Evolutionary conservation across 192 early-diverging fungal genomes (phyloP).

Genomic region (Allomyces arbusculus): DNA sequence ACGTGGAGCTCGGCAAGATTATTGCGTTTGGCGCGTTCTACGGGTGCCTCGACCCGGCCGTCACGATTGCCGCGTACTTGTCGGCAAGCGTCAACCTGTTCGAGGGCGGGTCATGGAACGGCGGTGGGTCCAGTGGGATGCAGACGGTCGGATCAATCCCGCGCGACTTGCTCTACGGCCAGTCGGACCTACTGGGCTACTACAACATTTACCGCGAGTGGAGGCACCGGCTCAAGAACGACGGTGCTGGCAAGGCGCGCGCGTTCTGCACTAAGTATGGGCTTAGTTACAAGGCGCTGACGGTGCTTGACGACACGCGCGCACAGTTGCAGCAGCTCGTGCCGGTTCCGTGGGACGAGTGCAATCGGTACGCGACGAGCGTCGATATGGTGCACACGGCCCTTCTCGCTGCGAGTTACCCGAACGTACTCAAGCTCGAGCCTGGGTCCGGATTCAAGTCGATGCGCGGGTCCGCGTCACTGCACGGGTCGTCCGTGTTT

Average conservation of each 20-base stretch:
- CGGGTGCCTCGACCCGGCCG: conserved; percentile 45
- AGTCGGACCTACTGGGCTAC: neutral
- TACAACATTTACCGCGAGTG: conserved; percentile 10
- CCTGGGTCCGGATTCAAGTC: neutral
- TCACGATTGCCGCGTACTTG: conserved; percentile 39
- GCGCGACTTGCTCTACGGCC: conserved; percentile 1
- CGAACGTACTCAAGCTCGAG: neutral
- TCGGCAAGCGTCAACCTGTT: conserved; percentile 18
- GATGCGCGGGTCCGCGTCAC: neutral
- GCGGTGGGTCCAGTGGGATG: conserved; percentile 20
- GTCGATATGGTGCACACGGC: conserved; percentile 1
- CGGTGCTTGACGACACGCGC: conserved; percentile 35
- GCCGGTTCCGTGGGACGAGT: conserved; percentile 25
- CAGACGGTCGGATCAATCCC: conserved; percentile 8
- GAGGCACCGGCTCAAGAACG: conserved; percentile 28
- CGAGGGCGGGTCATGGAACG: conserved; percentile 25
- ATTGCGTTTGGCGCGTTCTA: conserved; percentile 51
- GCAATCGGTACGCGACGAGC: neutral
- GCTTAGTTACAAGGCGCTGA: conserved; percentile 26
- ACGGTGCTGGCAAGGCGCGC: conserved; percentile 12
- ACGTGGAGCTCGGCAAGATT: conserved; percentile 61
- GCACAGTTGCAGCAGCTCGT: conserved; percentile 27
- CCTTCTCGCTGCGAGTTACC: conserved; percentile 1
- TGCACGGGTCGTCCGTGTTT: neutral
- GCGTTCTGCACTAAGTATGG: conserved; percentile 24